These are phyloP conservation scores for Tolypocladium sp. DNA, from an alignment of 2,329 filamentous ascomycete genomes.

Conservation along the genomic window DNA sequence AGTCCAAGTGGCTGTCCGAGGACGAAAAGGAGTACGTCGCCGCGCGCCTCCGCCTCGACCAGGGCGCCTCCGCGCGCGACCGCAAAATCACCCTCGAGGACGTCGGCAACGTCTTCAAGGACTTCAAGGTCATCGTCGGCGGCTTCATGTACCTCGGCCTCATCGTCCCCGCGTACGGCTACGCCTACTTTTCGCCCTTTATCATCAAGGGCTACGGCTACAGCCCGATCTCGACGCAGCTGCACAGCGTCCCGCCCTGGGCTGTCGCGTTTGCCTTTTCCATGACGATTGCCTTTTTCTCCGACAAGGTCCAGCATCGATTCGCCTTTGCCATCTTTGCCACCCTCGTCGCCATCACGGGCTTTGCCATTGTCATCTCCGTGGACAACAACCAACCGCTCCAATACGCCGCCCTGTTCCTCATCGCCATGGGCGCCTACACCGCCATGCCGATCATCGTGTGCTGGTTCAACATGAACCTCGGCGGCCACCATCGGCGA, in stretches of 20 bases:
- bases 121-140: conserved; percentile 65
- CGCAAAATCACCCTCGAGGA: conserved; percentile 50
- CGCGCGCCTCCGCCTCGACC: conserved; percentile 57
- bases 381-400: conserved; percentile 58
- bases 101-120: conserved; percentile 56
- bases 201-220: conserved; percentile 64
- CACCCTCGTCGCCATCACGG: conserved; percentile 60
- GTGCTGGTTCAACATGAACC: conserved; percentile 77
- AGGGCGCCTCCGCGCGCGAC: conserved; percentile 57
- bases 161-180: conserved; percentile 68
- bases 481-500: conserved; percentile 62
- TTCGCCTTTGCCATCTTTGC: conserved; percentile 63
- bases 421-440: conserved; percentile 73
- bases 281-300: conserved; percentile 63
- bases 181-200: conserved; percentile 67
- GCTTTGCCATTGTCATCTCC: conserved; percentile 65
- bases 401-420: conserved; percentile 73
- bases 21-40: conserved; percentile 60
- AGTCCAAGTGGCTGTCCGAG: conserved; percentile 62
- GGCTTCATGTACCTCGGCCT: conserved; percentile 77
- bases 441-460: conserved; percentile 83
- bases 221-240: conserved; percentile 45
- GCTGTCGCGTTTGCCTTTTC: conserved; percentile 68
- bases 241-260: conserved; percentile 50
- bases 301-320: conserved; percentile 64